A percentile compares a stretch with the other conserved stretches of the same genome.
These are phyloP conservation scores for Kernera saxatilis DNA, from an alignment of 345 rosid species.

Conservation along the genomic window DNA sequence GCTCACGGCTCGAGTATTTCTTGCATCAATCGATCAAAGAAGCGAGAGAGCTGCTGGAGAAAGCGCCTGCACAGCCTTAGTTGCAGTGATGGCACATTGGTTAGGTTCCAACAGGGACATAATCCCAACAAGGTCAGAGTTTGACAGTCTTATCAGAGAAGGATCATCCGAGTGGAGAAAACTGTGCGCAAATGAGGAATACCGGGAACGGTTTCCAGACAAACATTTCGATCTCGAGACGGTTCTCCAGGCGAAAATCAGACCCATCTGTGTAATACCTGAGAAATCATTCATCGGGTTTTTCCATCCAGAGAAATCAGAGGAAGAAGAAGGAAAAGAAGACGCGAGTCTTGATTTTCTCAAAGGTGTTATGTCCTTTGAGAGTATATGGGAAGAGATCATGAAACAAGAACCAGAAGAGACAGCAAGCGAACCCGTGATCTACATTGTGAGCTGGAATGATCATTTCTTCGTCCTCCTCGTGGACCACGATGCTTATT, in stretches of 20 bases:
- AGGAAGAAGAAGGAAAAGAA: constrained; percentile 54
- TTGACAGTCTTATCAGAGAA: constrained; percentile 82
- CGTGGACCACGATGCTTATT: constrained; percentile 78
- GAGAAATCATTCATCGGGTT: constrained; percentile 87
- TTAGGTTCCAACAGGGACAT: constrained; percentile 63
- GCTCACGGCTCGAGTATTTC: constrained; percentile 66
- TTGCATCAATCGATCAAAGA: constrained; percentile 94
- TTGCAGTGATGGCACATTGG: constrained; percentile 94
- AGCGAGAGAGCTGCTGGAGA: constrained; percentile 93
- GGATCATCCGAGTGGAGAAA: constrained; percentile 97
- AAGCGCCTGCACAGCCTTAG: constrained; percentile 95
- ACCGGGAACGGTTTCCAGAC: constrained; percentile 76
- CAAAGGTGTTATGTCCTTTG: constrained; percentile 88
- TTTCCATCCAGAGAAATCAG: constrained; percentile 55
- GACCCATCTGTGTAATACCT: constrained; percentile 59
- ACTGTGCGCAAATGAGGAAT: constrained; percentile 70
- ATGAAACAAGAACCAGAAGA: constrained; percentile 45
- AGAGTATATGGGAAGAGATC: constrained; percentile 92
- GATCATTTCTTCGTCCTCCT: constrained; percentile 93
- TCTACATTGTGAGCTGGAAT: constrained; percentile 96
- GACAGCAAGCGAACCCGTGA: constrained; percentile 37
- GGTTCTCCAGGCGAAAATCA: constrained; percentile 78
- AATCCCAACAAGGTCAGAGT: constrained; percentile 93
- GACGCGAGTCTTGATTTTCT: constrained; percentile 71
- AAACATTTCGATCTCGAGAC: constrained; percentile 95